phyloP scores from a whole-genome alignment of 345 rosid species.

The Barbarea vulgaris region DNA sequence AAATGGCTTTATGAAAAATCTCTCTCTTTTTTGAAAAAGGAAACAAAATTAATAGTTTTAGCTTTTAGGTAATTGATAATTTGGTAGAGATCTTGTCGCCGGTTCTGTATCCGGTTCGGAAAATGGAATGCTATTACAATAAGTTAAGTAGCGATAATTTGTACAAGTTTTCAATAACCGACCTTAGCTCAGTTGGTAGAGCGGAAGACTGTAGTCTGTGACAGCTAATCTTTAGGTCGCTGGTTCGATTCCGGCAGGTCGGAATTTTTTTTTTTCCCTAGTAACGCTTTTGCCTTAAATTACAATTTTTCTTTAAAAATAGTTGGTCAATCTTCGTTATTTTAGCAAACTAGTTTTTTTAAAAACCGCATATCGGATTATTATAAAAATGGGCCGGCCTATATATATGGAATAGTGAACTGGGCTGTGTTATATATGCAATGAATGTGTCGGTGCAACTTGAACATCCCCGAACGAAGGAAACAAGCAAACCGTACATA shows the following conservation, averaged over 20 bases:
- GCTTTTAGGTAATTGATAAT: neutral
- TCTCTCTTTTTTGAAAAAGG: too few relatives aligned
- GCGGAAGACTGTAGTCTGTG: constrained; percentile 98
- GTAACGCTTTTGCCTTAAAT: neutral
- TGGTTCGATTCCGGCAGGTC: constrained; percentile 43
- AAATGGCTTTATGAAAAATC: neutral
- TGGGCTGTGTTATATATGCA: constrained; percentile 1
- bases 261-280: neutral
- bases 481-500: neutral
- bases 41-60: too few relatives aligned
- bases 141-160: too few relatives aligned
- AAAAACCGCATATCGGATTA: neutral
- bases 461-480: neutral
- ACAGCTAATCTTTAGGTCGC: constrained; percentile 39
- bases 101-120: constrained; percentile 3
- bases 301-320: too few relatives aligned
- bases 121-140: too few relatives aligned
- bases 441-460: constrained; percentile 11
- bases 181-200: constrained; percentile 99
- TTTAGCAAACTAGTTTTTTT: too few relatives aligned
- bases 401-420: neutral
- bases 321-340: too few relatives aligned
- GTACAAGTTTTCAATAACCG: constrained; percentile 27
- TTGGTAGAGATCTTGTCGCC: neutral
- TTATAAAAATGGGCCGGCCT: constrained; percentile 9